Conservation (phyloP, 495 filamentous ascomycete genomes). For the Cercophora sp. region DNA sequence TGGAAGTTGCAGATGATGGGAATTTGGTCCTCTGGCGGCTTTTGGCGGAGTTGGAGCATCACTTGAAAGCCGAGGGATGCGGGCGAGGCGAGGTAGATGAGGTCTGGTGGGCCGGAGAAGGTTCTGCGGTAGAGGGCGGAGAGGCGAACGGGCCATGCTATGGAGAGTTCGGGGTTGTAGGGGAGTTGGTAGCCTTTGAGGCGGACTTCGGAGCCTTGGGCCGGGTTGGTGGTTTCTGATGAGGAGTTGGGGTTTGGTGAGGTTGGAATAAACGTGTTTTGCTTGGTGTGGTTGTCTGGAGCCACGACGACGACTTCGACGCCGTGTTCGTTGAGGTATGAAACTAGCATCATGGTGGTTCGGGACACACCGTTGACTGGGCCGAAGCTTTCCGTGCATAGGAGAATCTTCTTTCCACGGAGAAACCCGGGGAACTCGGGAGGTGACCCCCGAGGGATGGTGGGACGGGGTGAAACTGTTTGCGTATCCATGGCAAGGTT, state of each 20-base stretch:
- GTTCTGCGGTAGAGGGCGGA: conserved; percentile 49
- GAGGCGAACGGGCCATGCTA: conserved; percentile 60
- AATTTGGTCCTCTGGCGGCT: conserved; percentile 44
- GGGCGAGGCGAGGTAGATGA: conserved; percentile 62
- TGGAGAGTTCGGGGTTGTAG: conserved; percentile 59
- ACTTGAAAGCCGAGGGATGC: conserved; percentile 63
- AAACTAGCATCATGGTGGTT: conserved; percentile 58
- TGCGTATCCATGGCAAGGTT: not conserved
- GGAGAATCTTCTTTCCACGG: conserved; percentile 50
- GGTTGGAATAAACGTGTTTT: conserved; percentile 29
- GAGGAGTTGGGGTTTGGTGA: conserved; percentile 13
- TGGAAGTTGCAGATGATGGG: conserved; percentile 61
- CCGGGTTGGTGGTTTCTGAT: conserved; percentile 16
- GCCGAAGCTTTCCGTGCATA: conserved; percentile 62
- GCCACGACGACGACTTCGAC: conserved; percentile 57
- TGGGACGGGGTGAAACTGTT: not conserved
- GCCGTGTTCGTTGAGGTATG: conserved; percentile 55
- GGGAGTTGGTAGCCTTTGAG: conserved; percentile 58
- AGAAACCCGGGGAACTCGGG: conserved; percentile 44
- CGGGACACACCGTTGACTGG: conserved; percentile 63
- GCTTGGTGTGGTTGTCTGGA: conserved; percentile 42
- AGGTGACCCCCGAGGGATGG: conserved; percentile 23
- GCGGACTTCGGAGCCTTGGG: conserved; percentile 41
- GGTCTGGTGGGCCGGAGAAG: conserved; percentile 45
- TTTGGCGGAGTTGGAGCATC: conserved; percentile 52